Base-by-base conservation (phyloP, 306 rosid species). In the Prinsepia uniflora region DNA sequence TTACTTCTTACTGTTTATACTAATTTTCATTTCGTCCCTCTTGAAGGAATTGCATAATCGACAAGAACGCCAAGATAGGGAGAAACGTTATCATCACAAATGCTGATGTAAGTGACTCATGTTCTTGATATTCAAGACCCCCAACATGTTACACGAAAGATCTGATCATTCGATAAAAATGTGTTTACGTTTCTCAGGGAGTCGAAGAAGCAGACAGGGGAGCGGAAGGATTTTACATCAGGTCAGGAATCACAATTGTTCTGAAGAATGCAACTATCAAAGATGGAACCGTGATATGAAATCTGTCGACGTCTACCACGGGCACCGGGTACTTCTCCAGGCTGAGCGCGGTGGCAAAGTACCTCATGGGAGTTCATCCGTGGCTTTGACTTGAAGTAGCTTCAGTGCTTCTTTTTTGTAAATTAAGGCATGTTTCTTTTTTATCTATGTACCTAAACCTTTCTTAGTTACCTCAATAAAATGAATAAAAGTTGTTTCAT, bases 41-140 rank as follows among this genome's bases (percentile, higher is more conserved):
- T 63, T 76, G 64, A 75, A 95, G 99, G 89, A 91, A 87, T 53
- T 95, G 99, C 75, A 95, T 91, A 69, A 89, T 95, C 55, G 99
- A 95, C 92, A 91, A 91, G 91, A 95, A 95, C 79, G 99, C 97
- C 63, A 91, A 74, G 82, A 95, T 95, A 7, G 99, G 99, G 86
- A 95, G 85, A 78, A 79, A 91, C 44, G 96, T 86, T 75, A 57
- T 84, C 7, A 91, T 95, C 45, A 75, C 83, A 61, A 95, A 95
- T 63, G 17, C 74, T 5, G 99, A 95, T 75, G 97, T 91, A 82
- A 84, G 97, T 30, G 4, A 30, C 36, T 30, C 36, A 2, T 30
- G 36, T 2, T 39, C 9, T 43, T 0, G 1, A 42, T 30, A 59
- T 2, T 66, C 13, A 48, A 50, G 30, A 41, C n/a, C 18, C 46